phyloP scores from a whole-genome alignment of 2,329 filamentous ascomycete genomes.

The Aspergillus proliferans region DNA sequence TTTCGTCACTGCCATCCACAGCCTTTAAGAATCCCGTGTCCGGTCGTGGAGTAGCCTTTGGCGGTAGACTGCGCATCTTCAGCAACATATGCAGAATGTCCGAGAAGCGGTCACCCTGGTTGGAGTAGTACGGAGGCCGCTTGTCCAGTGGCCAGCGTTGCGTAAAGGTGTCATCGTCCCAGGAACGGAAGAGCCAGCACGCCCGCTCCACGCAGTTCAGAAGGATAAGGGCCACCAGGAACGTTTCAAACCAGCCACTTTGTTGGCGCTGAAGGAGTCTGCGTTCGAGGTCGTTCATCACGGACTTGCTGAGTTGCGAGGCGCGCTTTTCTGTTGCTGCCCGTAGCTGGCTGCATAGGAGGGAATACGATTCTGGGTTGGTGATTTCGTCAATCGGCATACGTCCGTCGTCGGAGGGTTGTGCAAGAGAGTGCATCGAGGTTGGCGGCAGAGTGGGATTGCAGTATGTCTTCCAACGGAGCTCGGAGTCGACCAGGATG shows the following conservation, averaged over 20 bases:
- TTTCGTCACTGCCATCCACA: slow-evolving; percentile 33
- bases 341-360: slow-evolving; percentile 50
- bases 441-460: slow-evolving; percentile 38
- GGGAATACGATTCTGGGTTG: slow-evolving; percentile 40
- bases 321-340: slow-evolving; percentile 52
- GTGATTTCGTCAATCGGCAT: slow-evolving; percentile 34
- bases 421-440: slow-evolving; percentile 30
- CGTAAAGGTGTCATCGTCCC: slow-evolving; percentile 39
- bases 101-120: slow-evolving; percentile 53
- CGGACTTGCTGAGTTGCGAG: slow-evolving; percentile 45
- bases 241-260: slow-evolving; percentile 53
- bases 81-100: slow-evolving; percentile 53
- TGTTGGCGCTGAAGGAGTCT: slow-evolving; percentile 54
- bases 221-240: slow-evolving; percentile 53
- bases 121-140: slow-evolving; percentile 46
- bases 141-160: slow-evolving; percentile 50
- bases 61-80: slow-evolving; percentile 49
- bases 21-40: slow-evolving; percentile 35
- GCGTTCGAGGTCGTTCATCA: slow-evolving; percentile 56
- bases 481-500: slow-evolving; percentile 45
- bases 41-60: slow-evolving; percentile 32
- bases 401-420: slow-evolving; percentile 35
- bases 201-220: slow-evolving; percentile 56
- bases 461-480: slow-evolving; percentile 46
- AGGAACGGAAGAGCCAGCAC: slow-evolving; percentile 52